Percentiles rank a stretch among this genome's conserved stretches.
Evolutionary conservation across 2,329 filamentous ascomycete genomes (phyloP).

Genomic region (Trichoderma afroharzianum): DNA sequence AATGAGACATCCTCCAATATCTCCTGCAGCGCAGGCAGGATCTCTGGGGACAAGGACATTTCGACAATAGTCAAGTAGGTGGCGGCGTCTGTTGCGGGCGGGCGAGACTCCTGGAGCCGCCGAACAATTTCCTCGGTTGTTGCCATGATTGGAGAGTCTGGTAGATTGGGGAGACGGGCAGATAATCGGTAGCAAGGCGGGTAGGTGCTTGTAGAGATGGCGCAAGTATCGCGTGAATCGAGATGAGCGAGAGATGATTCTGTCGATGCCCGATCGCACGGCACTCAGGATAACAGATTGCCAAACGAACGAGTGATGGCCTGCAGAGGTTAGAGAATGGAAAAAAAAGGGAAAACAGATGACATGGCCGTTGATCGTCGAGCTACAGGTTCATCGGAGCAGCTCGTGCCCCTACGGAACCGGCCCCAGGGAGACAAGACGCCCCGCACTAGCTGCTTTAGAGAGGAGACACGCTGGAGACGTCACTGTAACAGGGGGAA

Average conservation of each 20-base stretch:
- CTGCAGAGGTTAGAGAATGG: not conserved
- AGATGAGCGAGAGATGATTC: not conserved
- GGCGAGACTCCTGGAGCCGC: slow-evolving; percentile 47
- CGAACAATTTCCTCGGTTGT: slow-evolving; percentile 40
- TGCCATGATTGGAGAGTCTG: slow-evolving; percentile 26
- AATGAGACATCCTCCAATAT: slow-evolving; percentile 65
- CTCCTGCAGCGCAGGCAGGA: slow-evolving; percentile 64
- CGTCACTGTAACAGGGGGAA: slow-evolving; percentile 13
- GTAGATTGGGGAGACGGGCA: not conserved
- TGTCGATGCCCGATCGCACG: not conserved
- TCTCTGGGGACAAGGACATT: slow-evolving; percentile 63
- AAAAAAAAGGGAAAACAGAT: not conserved
- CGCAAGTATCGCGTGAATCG: not conserved
- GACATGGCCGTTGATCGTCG: not conserved
- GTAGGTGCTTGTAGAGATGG: not conserved
- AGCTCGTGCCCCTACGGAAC: slow-evolving; percentile 3
- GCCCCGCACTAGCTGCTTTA: slow-evolving; percentile 13
- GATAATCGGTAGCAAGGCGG: not conserved
- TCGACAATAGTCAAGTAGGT: slow-evolving; percentile 78
- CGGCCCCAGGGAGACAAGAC: not conserved
- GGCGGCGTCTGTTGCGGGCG: slow-evolving; percentile 60
- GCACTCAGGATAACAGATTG: not conserved
- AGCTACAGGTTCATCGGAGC: not conserved
- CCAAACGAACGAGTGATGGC: not conserved
- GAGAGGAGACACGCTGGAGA: slow-evolving; percentile 1